A percentile compares a stretch with the other conserved stretches of the same genome.
These are phyloP conservation scores for Furcasterigmium sp. DNA, from an alignment of 2,329 filamentous ascomycete species.

Conservation along the genomic window DNA sequence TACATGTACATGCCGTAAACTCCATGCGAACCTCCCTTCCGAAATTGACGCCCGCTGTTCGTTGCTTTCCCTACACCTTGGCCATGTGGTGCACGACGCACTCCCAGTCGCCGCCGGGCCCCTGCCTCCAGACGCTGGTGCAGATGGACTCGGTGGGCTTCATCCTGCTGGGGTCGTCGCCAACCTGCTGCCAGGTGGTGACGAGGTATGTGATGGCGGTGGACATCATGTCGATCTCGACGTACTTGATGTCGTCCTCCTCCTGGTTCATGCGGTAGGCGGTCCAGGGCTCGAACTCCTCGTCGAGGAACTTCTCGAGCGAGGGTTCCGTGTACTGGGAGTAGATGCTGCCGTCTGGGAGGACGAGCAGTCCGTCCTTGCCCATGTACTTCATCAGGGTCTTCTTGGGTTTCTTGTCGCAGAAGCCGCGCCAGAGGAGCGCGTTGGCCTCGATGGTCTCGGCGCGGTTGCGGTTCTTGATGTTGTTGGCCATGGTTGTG, in stretches of 20 bases:
- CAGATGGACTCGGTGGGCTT: slow-evolving; percentile 25
- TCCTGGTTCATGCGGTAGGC: slow-evolving; percentile 29
- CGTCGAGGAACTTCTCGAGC: slow-evolving; percentile 24
- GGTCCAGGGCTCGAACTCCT: slow-evolving; percentile 27
- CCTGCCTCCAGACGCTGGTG: slow-evolving; percentile 26
- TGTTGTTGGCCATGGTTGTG: slow-evolving; percentile 10
- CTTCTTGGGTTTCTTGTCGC: slow-evolving; percentile 21
- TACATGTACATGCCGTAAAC: not conserved
- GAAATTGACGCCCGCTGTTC: too few relatives aligned
- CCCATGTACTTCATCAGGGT: slow-evolving; percentile 25
- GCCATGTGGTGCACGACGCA: slow-evolving; percentile 27
- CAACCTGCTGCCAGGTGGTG: slow-evolving; percentile 23
- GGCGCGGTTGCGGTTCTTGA: slow-evolving; percentile 27
- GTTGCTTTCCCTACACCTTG: not conserved
- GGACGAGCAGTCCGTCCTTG: slow-evolving; percentile 24
- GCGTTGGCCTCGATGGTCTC: slow-evolving; percentile 27
- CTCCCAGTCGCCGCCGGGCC: slow-evolving; percentile 26
- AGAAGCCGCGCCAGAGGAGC: slow-evolving; percentile 28
- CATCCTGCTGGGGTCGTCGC: slow-evolving; percentile 19
- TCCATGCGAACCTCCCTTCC: not conserved
- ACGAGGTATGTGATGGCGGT: slow-evolving; percentile 23
- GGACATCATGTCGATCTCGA: slow-evolving; percentile 31
- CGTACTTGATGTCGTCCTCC: slow-evolving; percentile 29
- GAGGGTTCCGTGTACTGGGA: slow-evolving; percentile 23
- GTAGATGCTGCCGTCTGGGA: slow-evolving; percentile 23